Evolutionary conservation across 331 rosid genomes (phyloP), one percentile per base, ranked within the genome.

Genomic region (Pyracantha coccinea): DNA sequence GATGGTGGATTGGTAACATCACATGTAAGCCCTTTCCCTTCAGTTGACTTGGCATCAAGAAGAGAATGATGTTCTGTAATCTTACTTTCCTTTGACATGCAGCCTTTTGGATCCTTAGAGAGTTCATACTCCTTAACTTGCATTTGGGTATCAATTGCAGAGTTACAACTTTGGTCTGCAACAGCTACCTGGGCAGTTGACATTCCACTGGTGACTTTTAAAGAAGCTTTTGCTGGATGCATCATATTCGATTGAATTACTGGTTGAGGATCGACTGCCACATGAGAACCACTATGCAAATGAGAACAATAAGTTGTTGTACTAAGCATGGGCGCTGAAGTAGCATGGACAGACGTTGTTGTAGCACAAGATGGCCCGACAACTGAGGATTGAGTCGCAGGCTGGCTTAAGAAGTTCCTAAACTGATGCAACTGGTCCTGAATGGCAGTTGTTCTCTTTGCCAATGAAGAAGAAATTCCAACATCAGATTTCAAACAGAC

Each of bases 271-370:
- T 82, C 93, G 16, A 81, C 79, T 70, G 82, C 80, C 59, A 53
- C 74, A 6, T 75, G 64, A 47, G 88, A 78, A 57, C 84, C 78
- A 23, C 78, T 55, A 68, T 69, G 85, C 68, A 84, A 78, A 72
- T 78, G 81, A 60, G 96, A 78, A 83, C 80, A 84, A 82, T 77
- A 66, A 27, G 95, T 89, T 66, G 92, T 83, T 63, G 89, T 83
- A 85, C 85, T 91, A 31, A 70, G 84, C 91, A 93, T 84, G 31
- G 94, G 96, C 27, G 96, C 97, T 80, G 98, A 89, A 69, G 91
- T 82, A 60, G 91, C 87, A 84, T 91, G 85, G 61, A 91, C 92
- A 29, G 91, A 91, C 0, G 93, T 93, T 67, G 98, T 89, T 32
- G 98, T 93, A 27, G 91, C 91, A 84, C 87, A 86, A 1, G 96